Base-by-base conservation (phyloP, 176 grass and related monocot genomes). In the Echinochloa phyllopogon region DNA sequence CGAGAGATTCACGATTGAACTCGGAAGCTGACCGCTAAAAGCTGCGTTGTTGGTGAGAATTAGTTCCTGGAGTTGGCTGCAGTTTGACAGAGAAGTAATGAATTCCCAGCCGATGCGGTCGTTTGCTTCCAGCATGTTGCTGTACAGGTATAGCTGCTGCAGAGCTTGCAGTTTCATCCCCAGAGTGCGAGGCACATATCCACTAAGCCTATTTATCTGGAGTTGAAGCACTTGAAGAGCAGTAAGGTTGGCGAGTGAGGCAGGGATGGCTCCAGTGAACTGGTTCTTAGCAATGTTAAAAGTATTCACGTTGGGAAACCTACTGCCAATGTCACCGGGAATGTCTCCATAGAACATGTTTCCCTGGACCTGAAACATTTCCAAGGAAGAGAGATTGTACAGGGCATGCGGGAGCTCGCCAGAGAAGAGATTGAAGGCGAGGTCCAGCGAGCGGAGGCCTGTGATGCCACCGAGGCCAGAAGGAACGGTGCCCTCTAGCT, bases 191-290 rank as follows among this genome's bases (percentile, higher is more conserved):
- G 36, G 53, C 10, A 59, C 53, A 76, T 76, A 25, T 42, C 74
- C 52, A 8, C 20, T 58, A 0, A 76, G 12, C 10, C 55, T 42
- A 59, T 59, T 76, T 0, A 9, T 0, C 0, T 0, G 1, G 0
- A 74, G 25, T 1, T 3, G 1, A 15, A 74, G 48, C 5, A 5
- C 0, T 2, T 1, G 16, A 0, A 76, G 52, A 0, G 2, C 0
- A 0, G 74, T 58, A 11, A 59, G 37, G 20, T 76, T 76, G 11
- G 53, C 42, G 18, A 76, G 10, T 2, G 82, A 84, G 6, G 61
- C 27, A 44, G 82, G 82, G 59, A 75, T 44, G 10, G 6, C 0
- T 0, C 82, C 49, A 0, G 6, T 84, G 41, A 70, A 70, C 21
- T 47, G 41, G 41, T 70, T 70, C 13, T 0, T 0, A 42, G 2